Base-by-base conservation (phyloP, 2,329 filamentous ascomycete species). In the Ciborinia camelliae region DNA sequence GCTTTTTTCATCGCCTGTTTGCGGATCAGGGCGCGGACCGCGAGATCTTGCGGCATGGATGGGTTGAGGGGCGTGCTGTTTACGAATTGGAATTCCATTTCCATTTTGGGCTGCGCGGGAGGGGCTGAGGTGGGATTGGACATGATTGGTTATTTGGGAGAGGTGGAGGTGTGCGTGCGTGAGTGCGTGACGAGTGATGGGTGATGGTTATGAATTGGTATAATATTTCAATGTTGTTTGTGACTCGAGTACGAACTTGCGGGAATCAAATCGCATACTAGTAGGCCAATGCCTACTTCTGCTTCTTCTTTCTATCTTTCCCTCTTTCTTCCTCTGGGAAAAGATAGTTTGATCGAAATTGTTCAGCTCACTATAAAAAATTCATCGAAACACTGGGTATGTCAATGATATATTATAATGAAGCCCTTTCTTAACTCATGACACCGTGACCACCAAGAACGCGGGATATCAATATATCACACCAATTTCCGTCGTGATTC, bases 1-100 rank as follows among this genome's bases (percentile, higher is more conserved):
- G 74, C 73, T 64, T 76, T 76, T 62, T 73, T 75, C 76, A 78
- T 78, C 15, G 76, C 77, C 66, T 77, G 76, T 66, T 75, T 76
- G 7, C 77, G 71, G 35, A 78, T 78, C 28, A 75, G 53, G 20
- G 68, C 65, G 43, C 71, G 69, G 35, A 71, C 68, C n/a, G 58
- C 47, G 15, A 69, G 60, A 58, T 70, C 68, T 54, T 69, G 68
- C n/a, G 68, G 69, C 7, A 70, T 64, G 4, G 62, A 62, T 8
- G 71, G 70, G 41, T 65, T 66, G n/a, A 64, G 48, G 43, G 71
- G 54, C 3, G 71, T 71, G 35, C 70, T 71, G 58, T 73, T 71
- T 65, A 72, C 68, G 64, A 73, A 71, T 59, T 72, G 70, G 50
- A 71, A 72, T 54, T 71, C 69, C 35, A 61, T 51, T 37, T 47